phyloP scores from a whole-genome alignment of 306 rosid species.

The Erythrophleum fordii region DNA sequence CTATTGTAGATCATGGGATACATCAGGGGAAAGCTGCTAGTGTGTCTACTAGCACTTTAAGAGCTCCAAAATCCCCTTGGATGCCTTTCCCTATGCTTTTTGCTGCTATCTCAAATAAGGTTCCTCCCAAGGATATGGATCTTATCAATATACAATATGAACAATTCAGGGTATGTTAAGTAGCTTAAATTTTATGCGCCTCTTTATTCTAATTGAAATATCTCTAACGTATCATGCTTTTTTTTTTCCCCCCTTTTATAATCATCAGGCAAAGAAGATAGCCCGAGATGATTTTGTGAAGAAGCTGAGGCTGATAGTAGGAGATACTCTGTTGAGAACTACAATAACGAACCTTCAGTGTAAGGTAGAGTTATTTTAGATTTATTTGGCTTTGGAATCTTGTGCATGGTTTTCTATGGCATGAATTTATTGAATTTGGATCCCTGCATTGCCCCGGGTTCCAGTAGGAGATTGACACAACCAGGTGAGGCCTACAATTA shows the following conservation, averaged over 20 bases:
- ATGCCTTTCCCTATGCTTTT: conserved; percentile 87
- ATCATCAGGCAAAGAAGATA: conserved; percentile 65
- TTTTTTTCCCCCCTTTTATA: neutral
- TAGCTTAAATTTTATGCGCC: conserved; percentile 10
- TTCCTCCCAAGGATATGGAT: conserved; percentile 64
- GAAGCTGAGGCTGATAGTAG: conserved; percentile 69
- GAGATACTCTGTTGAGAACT: conserved; percentile 71
- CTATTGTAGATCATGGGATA: conserved; percentile 39
- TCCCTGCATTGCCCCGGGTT: neutral
- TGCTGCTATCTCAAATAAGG: conserved; percentile 62
- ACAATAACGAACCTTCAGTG: conserved; percentile 65
- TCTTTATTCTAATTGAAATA: conserved; percentile 4
- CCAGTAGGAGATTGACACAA: neutral
- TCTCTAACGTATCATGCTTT: neutral
- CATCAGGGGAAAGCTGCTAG: conserved; percentile 49
- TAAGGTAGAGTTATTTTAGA: conserved; percentile 56
- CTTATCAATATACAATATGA: conserved; percentile 55
- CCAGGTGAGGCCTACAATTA: neutral
- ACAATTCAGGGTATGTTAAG: conserved; percentile 62
- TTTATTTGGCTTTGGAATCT: neutral
- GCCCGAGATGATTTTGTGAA: conserved; percentile 68
- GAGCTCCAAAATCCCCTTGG: conserved; percentile 81
- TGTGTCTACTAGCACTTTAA: conserved; percentile 47
- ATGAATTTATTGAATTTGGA: neutral
- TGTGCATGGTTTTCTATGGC: neutral